These are phyloP conservation scores for Trichosporon coremiiforme DNA, from an alignment of 1,284 basidiomycete species.

Conservation along the genomic window DNA sequence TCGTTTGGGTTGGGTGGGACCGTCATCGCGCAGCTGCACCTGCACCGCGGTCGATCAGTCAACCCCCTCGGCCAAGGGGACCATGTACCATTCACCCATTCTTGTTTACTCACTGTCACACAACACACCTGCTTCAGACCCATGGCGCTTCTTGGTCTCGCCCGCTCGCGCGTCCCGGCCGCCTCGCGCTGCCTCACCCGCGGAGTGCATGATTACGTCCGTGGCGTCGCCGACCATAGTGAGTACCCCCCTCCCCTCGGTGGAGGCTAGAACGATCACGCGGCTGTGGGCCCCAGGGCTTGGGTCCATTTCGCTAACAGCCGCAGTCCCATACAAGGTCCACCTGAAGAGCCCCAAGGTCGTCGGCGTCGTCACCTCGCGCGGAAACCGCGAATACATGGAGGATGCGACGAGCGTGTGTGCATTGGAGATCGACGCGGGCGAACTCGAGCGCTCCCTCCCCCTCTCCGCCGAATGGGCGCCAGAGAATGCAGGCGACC, in stretches of 20 bases:
- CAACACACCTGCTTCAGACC: background rate
- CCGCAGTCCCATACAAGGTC: conserved; percentile 50
- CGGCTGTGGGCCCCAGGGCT: background rate
- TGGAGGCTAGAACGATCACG: background rate
- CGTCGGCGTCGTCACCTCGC: conserved; percentile 72
- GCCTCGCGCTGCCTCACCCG: conserved; percentile 21
- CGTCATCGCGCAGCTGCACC: background rate
- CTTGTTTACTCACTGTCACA: background rate
- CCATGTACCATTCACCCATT: background rate
- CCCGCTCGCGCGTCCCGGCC: background rate
- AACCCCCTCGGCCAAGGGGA: background rate
- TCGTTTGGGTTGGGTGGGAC: background rate
- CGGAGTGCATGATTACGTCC: conserved; percentile 42
- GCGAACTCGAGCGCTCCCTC: conserved; percentile 68
- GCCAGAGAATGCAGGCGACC: conserved; percentile 56
- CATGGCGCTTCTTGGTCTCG: conserved; percentile 12
- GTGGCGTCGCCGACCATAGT: conserved; percentile 40
- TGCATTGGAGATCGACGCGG: conserved; percentile 70
- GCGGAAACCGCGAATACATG: conserved; percentile 74
- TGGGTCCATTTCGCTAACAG: conserved; percentile 3
- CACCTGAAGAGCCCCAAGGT: conserved; percentile 56
- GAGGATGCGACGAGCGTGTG: conserved; percentile 80
- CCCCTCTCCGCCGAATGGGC: conserved; percentile 71
- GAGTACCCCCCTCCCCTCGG: background rate
- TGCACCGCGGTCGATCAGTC: background rate